Conservation (phyloP, 179 eudicot species). For the Amaranthus tricolor region DNA sequence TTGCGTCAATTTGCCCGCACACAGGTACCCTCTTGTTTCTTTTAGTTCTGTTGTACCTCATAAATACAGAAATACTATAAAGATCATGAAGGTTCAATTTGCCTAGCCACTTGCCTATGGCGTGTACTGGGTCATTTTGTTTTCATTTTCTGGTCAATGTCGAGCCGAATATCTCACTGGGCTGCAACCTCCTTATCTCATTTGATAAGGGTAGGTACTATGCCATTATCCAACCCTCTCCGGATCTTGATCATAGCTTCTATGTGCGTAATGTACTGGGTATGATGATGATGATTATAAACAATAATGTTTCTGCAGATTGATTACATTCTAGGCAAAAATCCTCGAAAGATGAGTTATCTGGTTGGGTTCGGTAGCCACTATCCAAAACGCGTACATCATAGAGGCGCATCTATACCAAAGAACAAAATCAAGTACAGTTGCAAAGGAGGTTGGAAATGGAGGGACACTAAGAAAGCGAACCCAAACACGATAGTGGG, state of each 20-base stretch:
- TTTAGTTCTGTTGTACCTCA: neutral
- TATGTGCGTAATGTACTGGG: too few species aligned
- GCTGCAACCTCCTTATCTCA: too few species aligned
- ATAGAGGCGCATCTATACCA: slow-evolving; percentile 90
- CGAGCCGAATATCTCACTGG: too few species aligned
- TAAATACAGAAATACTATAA: neutral
- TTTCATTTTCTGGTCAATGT: too few species aligned
- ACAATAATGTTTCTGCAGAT: slow-evolving; percentile 42
- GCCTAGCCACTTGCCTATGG: too few species aligned
- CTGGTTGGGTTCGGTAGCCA: slow-evolving; percentile 71
- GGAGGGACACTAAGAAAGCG: slow-evolving; percentile 72
- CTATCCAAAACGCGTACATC: slow-evolving; percentile 82
- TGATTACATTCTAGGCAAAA: slow-evolving; percentile 82
- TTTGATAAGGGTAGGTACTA: too few species aligned
- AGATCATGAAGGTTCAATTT: neutral
- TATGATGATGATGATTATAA: too few species aligned
- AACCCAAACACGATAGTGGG: slow-evolving; percentile 79
- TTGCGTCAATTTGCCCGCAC: slow-evolving; percentile 77
- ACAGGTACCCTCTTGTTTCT: slow-evolving; percentile 48
- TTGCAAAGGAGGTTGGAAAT: slow-evolving; percentile 94
- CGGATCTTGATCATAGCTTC: too few species aligned
- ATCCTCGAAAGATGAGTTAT: slow-evolving; percentile 89
- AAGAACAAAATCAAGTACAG: slow-evolving; percentile 74
- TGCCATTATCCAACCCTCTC: too few species aligned
- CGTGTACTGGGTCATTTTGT: too few species aligned